phyloP scores from a whole-genome alignment of 495 filamentous ascomycete species.

The Penicillium samsonianum region DNA sequence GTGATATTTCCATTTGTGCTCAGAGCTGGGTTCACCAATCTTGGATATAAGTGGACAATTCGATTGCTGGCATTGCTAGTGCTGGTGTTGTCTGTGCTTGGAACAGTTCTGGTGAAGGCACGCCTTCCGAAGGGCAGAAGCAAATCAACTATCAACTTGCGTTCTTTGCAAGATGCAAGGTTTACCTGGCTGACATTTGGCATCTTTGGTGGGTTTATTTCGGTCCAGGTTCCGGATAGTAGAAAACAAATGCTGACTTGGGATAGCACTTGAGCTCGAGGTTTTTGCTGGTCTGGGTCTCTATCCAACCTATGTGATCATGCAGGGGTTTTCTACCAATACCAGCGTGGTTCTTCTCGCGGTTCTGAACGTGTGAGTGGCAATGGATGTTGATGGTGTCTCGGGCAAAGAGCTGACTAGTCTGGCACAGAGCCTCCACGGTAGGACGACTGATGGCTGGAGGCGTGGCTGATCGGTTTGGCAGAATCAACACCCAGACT shows the following conservation, averaged over 20 bases:
- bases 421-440: slow-evolving; percentile 28
- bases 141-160: slow-evolving; percentile 53
- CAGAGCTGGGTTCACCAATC: slow-evolving; percentile 47
- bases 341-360: slow-evolving; percentile 39
- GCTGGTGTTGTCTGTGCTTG: slow-evolving; percentile 50
- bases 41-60: slow-evolving; percentile 64
- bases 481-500: slow-evolving; percentile 62
- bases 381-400: not conserved
- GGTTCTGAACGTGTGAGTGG: slow-evolving; percentile 36
- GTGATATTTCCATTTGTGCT: slow-evolving; percentile 63
- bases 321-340: slow-evolving; percentile 38
- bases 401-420: not conserved
- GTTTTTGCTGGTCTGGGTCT: slow-evolving; percentile 53
- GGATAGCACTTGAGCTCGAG: slow-evolving; percentile 48
- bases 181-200: slow-evolving; percentile 43
- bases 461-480: slow-evolving; percentile 66
- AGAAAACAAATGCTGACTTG: slow-evolving; percentile 26
- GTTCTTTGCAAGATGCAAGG: slow-evolving; percentile 54
- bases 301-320: slow-evolving; percentile 50
- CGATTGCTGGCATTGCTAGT: slow-evolving; percentile 61
- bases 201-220: slow-evolving; percentile 34
- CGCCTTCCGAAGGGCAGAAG: slow-evolving; percentile 36
- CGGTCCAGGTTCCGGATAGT: not conserved
- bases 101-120: slow-evolving; percentile 40
- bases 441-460: slow-evolving; percentile 72